phyloP scores from a whole-genome alignment of 441 rosid genomes.

The Adansonia gregorii region DNA sequence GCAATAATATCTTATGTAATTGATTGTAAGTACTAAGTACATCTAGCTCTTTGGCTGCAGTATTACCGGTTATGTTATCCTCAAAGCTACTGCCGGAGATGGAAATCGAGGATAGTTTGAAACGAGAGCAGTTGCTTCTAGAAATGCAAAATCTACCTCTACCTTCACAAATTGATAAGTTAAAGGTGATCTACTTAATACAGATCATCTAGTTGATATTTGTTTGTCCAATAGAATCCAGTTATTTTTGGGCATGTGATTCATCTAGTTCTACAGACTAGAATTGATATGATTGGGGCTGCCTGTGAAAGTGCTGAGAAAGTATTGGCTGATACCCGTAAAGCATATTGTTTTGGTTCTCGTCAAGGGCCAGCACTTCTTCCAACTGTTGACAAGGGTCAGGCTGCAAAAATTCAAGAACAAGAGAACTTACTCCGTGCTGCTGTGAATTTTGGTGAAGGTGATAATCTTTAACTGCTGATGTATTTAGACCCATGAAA shows the following conservation, averaged over 20 bases:
- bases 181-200: slow-evolving; percentile 52
- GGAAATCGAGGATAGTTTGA: slow-evolving; percentile 82
- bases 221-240: not conserved
- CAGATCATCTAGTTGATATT: not conserved
- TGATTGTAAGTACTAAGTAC: not conserved
- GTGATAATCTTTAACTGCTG: slow-evolving; percentile 35
- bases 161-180: slow-evolving; percentile 73
- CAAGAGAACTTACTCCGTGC: slow-evolving; percentile 80
- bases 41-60: slow-evolving; percentile 44
- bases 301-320: slow-evolving; percentile 97
- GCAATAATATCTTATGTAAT: not conserved
- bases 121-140: slow-evolving; percentile 87
- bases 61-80: slow-evolving; percentile 95
- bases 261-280: slow-evolving; percentile 53
- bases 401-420: slow-evolving; percentile 88
- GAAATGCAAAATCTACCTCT: slow-evolving; percentile 82
- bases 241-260: slow-evolving; percentile 21
- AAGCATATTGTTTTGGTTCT: slow-evolving; percentile 79
- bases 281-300: slow-evolving; percentile 83
- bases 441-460: slow-evolving; percentile 86
- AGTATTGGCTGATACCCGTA: slow-evolving; percentile 81
- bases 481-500: not conserved
- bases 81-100: slow-evolving; percentile 91
- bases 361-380: slow-evolving; percentile 85
- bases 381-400: slow-evolving; percentile 86